Evolutionary conservation across 495 filamentous ascomycete genomes (phyloP).

Genomic region (Schizothecium vesticola): DNA sequence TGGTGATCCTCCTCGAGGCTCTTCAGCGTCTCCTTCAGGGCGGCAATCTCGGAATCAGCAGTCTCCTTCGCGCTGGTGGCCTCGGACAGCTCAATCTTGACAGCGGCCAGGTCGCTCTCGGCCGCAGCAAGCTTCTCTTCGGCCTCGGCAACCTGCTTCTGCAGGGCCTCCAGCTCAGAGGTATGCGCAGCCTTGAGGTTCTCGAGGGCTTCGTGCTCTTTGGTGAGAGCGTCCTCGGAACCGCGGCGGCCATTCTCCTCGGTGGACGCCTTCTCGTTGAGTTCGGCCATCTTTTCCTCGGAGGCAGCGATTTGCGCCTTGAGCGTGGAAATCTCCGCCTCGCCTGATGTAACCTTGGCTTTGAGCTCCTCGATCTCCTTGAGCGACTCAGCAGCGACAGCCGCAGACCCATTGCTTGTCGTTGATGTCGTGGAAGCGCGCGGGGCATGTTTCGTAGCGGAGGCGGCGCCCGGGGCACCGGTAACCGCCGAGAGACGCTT

Average conservation of each 20-base stretch:
- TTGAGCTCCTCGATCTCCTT: constrained; percentile 51
- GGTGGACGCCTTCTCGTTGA: constrained; percentile 33
- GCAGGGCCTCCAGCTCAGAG: constrained; percentile 38
- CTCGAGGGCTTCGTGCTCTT: constrained; percentile 40
- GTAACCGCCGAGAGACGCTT: constrained; percentile 43
- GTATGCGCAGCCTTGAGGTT: constrained; percentile 43
- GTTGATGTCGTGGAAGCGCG: constrained; percentile 36
- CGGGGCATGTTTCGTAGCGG: constrained; percentile 27
- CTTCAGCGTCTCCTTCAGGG: constrained; percentile 40
- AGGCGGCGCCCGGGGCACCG: constrained; percentile 17
- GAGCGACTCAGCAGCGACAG: constrained; percentile 31
- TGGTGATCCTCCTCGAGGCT: constrained; percentile 36
- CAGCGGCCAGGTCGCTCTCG: constrained; percentile 33
- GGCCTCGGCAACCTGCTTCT: constrained; percentile 36
- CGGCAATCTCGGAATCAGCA: constrained; percentile 36
- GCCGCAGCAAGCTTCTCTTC: constrained; percentile 39
- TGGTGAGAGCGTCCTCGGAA: constrained; percentile 20
- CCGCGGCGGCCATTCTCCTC: constrained; percentile 17
- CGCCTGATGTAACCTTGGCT: constrained; percentile 40
- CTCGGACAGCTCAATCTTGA: constrained; percentile 34
- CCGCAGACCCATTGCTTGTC: constrained; percentile 26
- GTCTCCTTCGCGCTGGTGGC: constrained; percentile 32
- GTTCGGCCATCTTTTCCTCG: constrained; percentile 37
- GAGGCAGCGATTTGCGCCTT: constrained; percentile 44
- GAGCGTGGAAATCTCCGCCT: constrained; percentile 46